A percentile compares a stretch with the other conserved stretches of the same genome.
phyloP scores from a whole-genome alignment of 495 filamentous ascomycete species.

The Pseudevernia furfuracea region DNA sequence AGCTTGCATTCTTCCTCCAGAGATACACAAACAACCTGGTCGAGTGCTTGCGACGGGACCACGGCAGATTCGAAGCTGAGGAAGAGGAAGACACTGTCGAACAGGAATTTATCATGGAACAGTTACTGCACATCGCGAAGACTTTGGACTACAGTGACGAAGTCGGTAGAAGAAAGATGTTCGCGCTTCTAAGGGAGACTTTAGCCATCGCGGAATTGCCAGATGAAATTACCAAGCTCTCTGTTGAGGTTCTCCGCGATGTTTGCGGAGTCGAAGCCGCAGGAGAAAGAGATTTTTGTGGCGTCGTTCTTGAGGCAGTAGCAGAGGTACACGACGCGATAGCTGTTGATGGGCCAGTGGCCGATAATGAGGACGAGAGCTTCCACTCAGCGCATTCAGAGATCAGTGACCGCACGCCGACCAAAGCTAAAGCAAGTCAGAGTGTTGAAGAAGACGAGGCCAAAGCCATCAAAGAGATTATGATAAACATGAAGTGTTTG shows the following conservation, averaged over 20 bases:
- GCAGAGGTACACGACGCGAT: slow-evolving; percentile 94
- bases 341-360: slow-evolving; percentile 43
- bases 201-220: slow-evolving; percentile 81
- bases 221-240: slow-evolving; percentile 84
- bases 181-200: slow-evolving; percentile 73
- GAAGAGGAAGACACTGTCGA: slow-evolving; percentile 77
- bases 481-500: slow-evolving; percentile 96
- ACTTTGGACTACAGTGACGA: slow-evolving; percentile 94
- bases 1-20: slow-evolving; percentile 73
- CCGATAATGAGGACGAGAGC: slow-evolving; percentile 56
- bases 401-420: slow-evolving; percentile 57
- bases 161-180: slow-evolving; percentile 91
- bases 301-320: slow-evolving; percentile 83
- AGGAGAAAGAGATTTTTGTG: slow-evolving; percentile 88
- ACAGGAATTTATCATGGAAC: slow-evolving; percentile 89
- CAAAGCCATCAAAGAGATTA: slow-evolving; percentile 79
- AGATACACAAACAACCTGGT: slow-evolving; percentile 70
- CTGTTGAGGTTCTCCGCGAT: slow-evolving; percentile 70
- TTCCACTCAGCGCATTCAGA: slow-evolving; percentile 85
- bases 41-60: slow-evolving; percentile 52
- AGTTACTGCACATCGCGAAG: slow-evolving; percentile 84
- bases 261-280: slow-evolving; percentile 70
- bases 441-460: slow-evolving; percentile 66
- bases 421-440: slow-evolving; percentile 34
- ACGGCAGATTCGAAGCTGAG: slow-evolving; percentile 48